Evolutionary conservation across 1,139 yeast species (phyloP), one percentile per base, ranked within the genome.

Genomic region (Taiozyma onychis): DNA sequence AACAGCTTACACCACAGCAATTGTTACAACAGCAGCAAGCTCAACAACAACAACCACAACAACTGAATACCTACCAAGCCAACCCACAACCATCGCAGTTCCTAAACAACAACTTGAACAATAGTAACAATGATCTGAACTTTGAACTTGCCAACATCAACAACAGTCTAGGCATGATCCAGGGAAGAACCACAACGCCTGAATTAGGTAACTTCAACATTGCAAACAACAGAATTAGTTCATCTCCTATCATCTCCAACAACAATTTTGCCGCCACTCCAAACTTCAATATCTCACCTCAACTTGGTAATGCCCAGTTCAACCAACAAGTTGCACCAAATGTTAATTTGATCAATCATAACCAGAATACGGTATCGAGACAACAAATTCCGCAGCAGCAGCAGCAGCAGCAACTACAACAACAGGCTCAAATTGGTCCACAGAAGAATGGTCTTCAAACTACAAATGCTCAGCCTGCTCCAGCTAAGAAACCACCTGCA

Each of bases 31-130:
- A 57, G 34, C 58, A 48, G 28, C 58, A 56, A 18, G 35, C 35
- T 32, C 62, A 59, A 48, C 63, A 57, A 34, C 58, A 48, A 30
- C 58, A 56, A 18, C 41, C 41, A 41, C 61, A 57, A 48, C 65
- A 57, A 44, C 52, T 58, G 49, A 61, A 53, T 30, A 48, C 47
- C 35, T 53, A 45, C 41, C 41, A 37, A 37, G 9, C 41, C 6
- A 50, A 48, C 34, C 48, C 53, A 5, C 51, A 49, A 41, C 44
- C 44, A 22, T 45, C 47, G 24, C 52, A 50, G 16, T 48, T 50
- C 30, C 18, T 18, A 43, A 39, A 41, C 41, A 42, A 39, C 32
- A 39, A 39, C 34, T 27, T 21, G 13, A 41, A 30, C 8, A 41
- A 13, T 44, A 44, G 22, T 18, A 42, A 22, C 27, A 43, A 45